Conservation (phyloP, 371 early-diverging fungal genomes). For the Mucor sp. region DNA sequence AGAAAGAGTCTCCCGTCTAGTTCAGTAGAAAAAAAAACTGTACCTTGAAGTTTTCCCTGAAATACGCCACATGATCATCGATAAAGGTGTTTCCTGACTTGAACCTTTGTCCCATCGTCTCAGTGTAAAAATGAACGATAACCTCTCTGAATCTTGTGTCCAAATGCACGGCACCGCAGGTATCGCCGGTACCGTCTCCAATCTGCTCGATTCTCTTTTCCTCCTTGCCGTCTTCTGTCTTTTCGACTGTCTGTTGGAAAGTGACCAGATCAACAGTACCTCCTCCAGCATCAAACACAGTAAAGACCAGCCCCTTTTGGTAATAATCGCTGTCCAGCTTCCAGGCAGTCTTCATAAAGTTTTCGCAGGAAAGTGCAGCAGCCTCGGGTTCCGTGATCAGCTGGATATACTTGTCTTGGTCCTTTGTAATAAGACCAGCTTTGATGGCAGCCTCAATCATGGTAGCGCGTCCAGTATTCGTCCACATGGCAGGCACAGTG, state of each 20-base stretch:
- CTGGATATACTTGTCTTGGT: conserved; percentile 33
- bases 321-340: background rate
- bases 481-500: conserved; percentile 45
- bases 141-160: conserved; percentile 35
- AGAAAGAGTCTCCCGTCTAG: background rate
- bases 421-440: conserved; percentile 30
- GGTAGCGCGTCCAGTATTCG: conserved; percentile 31
- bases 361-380: conserved; percentile 39
- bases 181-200: conserved; percentile 46
- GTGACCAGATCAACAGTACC: conserved; percentile 61
- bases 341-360: background rate
- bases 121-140: background rate
- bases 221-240: conserved; percentile 26
- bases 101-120: background rate
- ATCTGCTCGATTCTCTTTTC: conserved; percentile 6
- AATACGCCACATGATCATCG: background rate
- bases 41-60: background rate
- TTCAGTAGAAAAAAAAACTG: background rate
- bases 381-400: conserved; percentile 54
- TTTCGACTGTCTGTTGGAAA: conserved; percentile 15
- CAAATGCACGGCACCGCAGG: conserved; percentile 52
- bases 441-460: conserved; percentile 43
- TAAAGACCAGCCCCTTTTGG: conserved; percentile 37
- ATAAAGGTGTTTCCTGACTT: background rate
- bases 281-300: conserved; percentile 65